Conservation (phyloP, 129 eudicot species). For the Ambrosia artemisiifolia region DNA sequence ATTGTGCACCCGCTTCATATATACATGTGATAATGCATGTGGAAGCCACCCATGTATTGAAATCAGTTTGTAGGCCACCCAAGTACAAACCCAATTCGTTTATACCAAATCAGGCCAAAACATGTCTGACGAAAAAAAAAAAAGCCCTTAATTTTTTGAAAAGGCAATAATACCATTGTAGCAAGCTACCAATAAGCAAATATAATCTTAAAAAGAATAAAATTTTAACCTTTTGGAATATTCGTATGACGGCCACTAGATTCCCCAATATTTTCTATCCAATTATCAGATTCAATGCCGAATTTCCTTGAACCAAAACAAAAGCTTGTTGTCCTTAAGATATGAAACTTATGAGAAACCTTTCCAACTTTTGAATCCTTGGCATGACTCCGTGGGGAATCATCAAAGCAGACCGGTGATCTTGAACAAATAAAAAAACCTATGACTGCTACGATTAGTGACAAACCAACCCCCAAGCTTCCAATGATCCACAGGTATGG, state of each 20-base stretch:
- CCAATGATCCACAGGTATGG: constrained; percentile 82
- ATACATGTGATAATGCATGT: too few relatives aligned
- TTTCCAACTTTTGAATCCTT: constrained; percentile 54
- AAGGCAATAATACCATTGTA: background rate
- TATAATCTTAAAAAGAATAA: background rate
- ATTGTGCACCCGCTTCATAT: too few relatives aligned
- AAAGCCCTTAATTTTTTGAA: background rate
- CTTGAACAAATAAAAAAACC: constrained; percentile 47
- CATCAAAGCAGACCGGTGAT: constrained; percentile 39
- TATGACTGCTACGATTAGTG: constrained; percentile 40
- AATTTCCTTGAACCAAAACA: constrained; percentile 78
- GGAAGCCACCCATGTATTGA: too few relatives aligned
- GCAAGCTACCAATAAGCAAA: background rate
- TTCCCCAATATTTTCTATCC: constrained; percentile 54
- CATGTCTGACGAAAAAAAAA: background rate
- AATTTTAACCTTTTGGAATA: constrained; percentile 65
- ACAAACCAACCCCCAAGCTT: constrained; percentile 54
- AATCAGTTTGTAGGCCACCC: background rate
- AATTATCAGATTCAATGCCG: constrained; percentile 33
- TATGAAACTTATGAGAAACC: constrained; percentile 54
- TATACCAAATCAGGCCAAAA: background rate
- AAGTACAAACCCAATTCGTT: background rate
- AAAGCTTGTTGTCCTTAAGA: constrained; percentile 64
- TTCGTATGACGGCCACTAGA: constrained; percentile 61
- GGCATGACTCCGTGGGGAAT: constrained; percentile 34